Evolutionary conservation across 169 alveolate species (phyloP), one percentile per base, ranked within the genome.

Genomic region (Plasmodium adleri): DNA sequence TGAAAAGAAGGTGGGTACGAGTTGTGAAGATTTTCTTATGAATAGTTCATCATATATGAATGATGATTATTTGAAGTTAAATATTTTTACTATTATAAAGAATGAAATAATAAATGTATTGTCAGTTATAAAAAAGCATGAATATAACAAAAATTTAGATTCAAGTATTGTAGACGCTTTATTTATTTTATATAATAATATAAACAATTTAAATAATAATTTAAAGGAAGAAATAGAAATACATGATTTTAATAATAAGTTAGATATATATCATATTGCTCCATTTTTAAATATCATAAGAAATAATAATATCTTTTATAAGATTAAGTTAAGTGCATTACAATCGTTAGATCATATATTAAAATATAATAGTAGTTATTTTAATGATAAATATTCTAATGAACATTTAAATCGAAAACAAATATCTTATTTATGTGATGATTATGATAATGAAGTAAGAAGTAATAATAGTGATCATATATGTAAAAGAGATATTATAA

Each of bases 81-180:
- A 70, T 50, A 86, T 86, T 13, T 86, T 86, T 22, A 86, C 92
- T 28, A 71, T 86, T 28, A 86, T 86, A 66, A 86, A 86, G 70
- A 86, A 86, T 86, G 92, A 86, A 86, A 86, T 86, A 71, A 72
- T 86, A 56, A 86, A 86, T 54, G 92, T 86, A 15, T 50, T 86
- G 52, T 59, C 92, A 32, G 74, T 59, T 86, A 86, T 86, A 66
- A 86, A 86, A 60, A 86, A 71, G 54, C 71, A 71, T 58, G 92
- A 86, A 72, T 86, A 71, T 60, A 86, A 86, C 62, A 86, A 86
- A 60, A 71, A 71, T 60, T 32, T 86, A 20, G 92, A 86, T 64
- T 86, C 92, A 12, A 86, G 92, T 13, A 86, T 71, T 59, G 58
- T 72, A 13, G 92, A 86, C 58, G 86, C 92, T n/a, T 64, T 86